Evolutionary conservation across 805 yeast species (phyloP).

Genomic region (Teunomyces panamensis): DNA sequence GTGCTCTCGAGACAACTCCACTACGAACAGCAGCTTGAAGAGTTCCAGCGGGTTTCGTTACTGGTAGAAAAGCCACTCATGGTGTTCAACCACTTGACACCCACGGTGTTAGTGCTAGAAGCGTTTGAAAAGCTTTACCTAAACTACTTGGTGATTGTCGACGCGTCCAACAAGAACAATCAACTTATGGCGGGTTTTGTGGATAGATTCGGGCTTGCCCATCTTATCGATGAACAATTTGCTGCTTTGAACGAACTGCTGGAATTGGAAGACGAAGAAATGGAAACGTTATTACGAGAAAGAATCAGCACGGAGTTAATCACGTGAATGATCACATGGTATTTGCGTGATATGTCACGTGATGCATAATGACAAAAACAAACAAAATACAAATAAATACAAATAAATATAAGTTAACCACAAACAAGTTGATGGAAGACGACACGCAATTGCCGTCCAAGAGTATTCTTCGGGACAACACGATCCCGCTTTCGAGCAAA

Average conservation of each 20-base stretch:
- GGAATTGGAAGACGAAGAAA: conserved; percentile 19
- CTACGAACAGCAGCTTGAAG: conserved; percentile 15
- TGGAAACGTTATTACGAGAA: conserved; percentile 9
- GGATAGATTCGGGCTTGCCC: conserved; percentile 35
- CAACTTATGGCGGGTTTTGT: conserved; percentile 32
- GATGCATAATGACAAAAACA: background rate
- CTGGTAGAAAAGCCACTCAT: conserved; percentile 21
- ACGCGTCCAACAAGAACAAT: conserved; percentile 10
- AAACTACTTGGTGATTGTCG: conserved; percentile 32
- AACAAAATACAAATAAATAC: background rate
- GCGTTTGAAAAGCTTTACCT: conserved; percentile 37
- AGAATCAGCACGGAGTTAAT: conserved; percentile 30
- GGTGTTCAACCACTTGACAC: conserved; percentile 27
- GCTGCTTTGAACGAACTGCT: conserved; percentile 16
- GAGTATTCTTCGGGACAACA: conserved; percentile 23
- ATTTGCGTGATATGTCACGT: background rate
- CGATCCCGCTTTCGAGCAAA: conserved; percentile 19
- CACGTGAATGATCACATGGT: conserved; percentile 13
- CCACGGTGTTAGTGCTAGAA: conserved; percentile 32
- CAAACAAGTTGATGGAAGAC: background rate
- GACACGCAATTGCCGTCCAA: conserved; percentile 10
- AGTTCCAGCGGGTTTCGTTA: conserved; percentile 13
- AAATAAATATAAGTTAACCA: background rate
- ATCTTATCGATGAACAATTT: conserved; percentile 27
- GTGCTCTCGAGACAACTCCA: conserved; percentile 24